Conservation (phyloP, 2,329 filamentous ascomycete species). For the Berkeleyomyces basicola region DNA sequence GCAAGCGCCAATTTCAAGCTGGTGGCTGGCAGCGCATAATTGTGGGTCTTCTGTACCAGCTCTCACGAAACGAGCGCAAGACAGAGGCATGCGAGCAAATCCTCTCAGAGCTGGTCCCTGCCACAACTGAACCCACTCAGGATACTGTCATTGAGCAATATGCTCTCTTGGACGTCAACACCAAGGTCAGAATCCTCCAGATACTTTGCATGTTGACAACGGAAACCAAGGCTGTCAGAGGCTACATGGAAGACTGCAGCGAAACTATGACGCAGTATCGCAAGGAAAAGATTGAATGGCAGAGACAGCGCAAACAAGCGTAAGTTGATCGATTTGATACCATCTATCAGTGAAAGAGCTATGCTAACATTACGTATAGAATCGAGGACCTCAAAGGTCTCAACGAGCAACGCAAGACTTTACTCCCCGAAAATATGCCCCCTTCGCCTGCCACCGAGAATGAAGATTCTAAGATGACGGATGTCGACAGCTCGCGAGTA, state of each 20-base stretch:
- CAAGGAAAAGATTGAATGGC: slow-evolving; percentile 89
- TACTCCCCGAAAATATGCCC: slow-evolving; percentile 56
- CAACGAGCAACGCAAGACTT: slow-evolving; percentile 56
- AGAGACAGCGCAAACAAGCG: slow-evolving; percentile 56
- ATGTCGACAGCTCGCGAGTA: slow-evolving; percentile 41
- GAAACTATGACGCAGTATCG: slow-evolving; percentile 88
- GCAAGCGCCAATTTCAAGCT: slow-evolving; percentile 67
- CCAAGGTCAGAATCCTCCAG: slow-evolving; percentile 64
- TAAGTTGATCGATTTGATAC: slow-evolving; percentile 24
- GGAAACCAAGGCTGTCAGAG: slow-evolving; percentile 70
- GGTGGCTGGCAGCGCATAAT: slow-evolving; percentile 88
- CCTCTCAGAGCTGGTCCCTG: slow-evolving; percentile 63
- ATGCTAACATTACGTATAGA: slow-evolving; percentile 27
- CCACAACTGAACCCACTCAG: slow-evolving; percentile 55
- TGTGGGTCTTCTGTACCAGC: slow-evolving; percentile 68
- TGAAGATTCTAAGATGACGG: slow-evolving; percentile 44
- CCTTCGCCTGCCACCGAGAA: slow-evolving; percentile 40
- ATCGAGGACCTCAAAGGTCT: slow-evolving; percentile 53
- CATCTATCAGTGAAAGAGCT: slow-evolving; percentile 5
- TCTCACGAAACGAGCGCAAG: slow-evolving; percentile 59
- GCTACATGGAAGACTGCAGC: slow-evolving; percentile 80
- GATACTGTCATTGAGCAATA: slow-evolving; percentile 63
- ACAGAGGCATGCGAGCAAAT: slow-evolving; percentile 63
- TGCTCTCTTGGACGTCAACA: slow-evolving; percentile 61
- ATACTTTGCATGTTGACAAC: slow-evolving; percentile 74